Percentiles rank a stretch among this genome's conserved stretches.
These are phyloP conservation scores for Ustilago nuda DNA, from an alignment of 1,284 basidiomycete genomes.

Conservation along the genomic window DNA sequence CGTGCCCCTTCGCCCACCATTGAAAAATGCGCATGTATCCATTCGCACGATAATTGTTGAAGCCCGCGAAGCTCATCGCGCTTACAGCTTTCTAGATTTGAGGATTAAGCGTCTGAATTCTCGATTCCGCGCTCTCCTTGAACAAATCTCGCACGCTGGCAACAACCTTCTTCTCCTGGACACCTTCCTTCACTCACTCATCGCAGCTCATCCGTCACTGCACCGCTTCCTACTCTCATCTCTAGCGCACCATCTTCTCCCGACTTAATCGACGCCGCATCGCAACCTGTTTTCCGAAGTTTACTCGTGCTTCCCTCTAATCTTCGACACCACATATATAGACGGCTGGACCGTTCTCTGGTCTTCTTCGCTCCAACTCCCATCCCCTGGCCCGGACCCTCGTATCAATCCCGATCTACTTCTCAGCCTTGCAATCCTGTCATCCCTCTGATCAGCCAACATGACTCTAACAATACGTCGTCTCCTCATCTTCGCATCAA, in stretches of 20 bases:
- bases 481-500: constrained; percentile 3
- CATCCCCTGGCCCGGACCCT: not conserved
- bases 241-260: not conserved
- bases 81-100: too few relatives aligned
- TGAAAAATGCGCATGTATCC: too few relatives aligned
- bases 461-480: constrained; percentile 20
- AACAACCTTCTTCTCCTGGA: not conserved
- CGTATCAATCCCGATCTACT: not conserved
- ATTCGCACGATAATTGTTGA: too few relatives aligned
- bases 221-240: constrained; percentile 4
- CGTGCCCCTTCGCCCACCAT: too few relatives aligned
- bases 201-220: not conserved
- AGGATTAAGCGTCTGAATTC: too few relatives aligned
- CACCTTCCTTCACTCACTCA: not conserved
- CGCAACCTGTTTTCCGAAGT: not conserved
- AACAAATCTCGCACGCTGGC: constrained; percentile 1
- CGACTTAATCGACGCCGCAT: not conserved
- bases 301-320: not conserved
- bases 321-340: not conserved
- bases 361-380: not conserved
- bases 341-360: constrained; percentile 5
- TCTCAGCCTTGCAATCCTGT: not conserved
- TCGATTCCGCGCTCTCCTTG: not conserved
- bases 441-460: not conserved
- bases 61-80: too few relatives aligned